phyloP scores from a whole-genome alignment of 345 rosid species.

The Populus davidiana region DNA sequence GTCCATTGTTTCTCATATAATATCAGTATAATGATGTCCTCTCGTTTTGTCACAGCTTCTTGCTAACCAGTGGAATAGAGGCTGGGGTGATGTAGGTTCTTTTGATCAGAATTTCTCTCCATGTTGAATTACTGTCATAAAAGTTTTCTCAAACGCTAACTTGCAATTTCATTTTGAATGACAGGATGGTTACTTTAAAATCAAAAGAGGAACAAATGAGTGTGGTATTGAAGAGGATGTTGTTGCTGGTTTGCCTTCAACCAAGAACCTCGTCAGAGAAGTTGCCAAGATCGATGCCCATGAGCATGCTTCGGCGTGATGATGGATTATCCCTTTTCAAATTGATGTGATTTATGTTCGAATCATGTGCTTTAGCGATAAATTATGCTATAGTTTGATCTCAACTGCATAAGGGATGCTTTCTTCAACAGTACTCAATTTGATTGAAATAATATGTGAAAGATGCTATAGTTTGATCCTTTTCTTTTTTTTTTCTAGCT shows the following conservation, averaged over 20 bases:
- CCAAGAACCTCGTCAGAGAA: slow-evolving; percentile 68
- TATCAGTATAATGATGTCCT: background rate
- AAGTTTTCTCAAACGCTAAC: background rate
- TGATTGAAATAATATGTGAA: no score
- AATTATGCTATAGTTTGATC: no score
- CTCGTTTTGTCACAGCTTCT: slow-evolving; percentile 52
- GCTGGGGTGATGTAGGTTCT: slow-evolving; percentile 88
- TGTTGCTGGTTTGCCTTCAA: slow-evolving; percentile 76
- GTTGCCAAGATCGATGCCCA: slow-evolving; percentile 29
- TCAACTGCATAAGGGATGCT: no score
- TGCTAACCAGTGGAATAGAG: slow-evolving; percentile 91
- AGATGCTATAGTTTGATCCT: no score
- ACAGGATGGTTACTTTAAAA: slow-evolving; percentile 93
- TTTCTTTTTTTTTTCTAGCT: no score
- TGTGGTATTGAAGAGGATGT: slow-evolving; percentile 82
- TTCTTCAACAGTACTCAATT: no score
- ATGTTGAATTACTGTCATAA: background rate
- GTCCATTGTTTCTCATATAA: background rate
- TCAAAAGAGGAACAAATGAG: slow-evolving; percentile 80
- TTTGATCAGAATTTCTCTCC: slow-evolving; percentile 2
- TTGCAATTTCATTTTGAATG: background rate
- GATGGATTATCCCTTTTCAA: background rate
- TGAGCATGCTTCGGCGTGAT: slow-evolving; percentile 41
- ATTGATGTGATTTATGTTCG: background rate
- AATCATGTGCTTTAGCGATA: background rate